Percentiles rank a stretch among this genome's conserved stretches.
Conservation (phyloP, 345 rosid species). For the Fremontodendron californicum region DNA sequence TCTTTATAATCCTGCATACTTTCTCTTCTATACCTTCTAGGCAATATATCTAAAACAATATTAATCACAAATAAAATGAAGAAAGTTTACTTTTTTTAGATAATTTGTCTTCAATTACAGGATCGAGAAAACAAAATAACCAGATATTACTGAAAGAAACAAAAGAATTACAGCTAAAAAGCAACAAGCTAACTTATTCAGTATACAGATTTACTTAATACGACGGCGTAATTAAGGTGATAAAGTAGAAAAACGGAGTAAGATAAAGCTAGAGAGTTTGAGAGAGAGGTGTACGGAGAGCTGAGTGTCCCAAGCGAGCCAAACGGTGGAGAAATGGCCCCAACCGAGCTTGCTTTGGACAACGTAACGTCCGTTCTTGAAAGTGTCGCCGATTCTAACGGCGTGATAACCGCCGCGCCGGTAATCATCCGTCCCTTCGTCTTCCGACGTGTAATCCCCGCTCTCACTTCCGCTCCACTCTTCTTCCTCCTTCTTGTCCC, state of each 20-base stretch:
- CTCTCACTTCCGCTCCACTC: conserved; percentile 43
- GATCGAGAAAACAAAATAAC: background rate
- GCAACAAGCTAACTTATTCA: background rate
- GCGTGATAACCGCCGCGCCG: conserved; percentile 74
- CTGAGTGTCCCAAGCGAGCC: conserved; percentile 74
- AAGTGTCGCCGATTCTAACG: conserved; percentile 56
- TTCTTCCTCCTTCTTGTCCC: conserved; percentile 33
- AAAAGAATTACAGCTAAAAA: conserved; percentile 10
- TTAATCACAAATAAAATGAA: background rate
- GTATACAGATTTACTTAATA: background rate
- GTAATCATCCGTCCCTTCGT: conserved; percentile 73
- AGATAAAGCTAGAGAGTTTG: background rate
- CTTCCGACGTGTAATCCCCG: conserved; percentile 65
- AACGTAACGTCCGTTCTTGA: conserved; percentile 58
- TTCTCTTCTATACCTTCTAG: background rate
- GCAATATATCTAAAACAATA: background rate
- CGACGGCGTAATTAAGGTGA: background rate
- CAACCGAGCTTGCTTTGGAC: conserved; percentile 73
- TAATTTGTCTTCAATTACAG: background rate
- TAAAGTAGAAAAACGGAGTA: background rate
- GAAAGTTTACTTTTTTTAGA: background rate
- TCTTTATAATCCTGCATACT: background rate
- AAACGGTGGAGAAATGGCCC: conserved; percentile 86
- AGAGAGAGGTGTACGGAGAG: conserved; percentile 30
- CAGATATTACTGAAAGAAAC: background rate